Evolutionary conservation across 1,284 basidiomycete species (phyloP).

Genomic region (Apiotrichum laibachii): DNA sequence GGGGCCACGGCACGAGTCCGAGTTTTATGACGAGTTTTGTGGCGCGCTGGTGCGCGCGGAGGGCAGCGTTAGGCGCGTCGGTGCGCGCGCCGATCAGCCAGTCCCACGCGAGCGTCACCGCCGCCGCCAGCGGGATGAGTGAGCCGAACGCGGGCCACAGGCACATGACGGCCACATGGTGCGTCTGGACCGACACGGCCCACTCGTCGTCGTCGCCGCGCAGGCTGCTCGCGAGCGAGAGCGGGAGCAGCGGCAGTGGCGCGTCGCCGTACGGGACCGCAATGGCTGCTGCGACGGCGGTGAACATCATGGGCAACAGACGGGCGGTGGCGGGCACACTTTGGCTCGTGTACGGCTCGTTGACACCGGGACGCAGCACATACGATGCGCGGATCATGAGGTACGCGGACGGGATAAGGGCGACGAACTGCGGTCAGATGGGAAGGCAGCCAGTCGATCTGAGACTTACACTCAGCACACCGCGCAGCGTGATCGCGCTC

Average conservation of each 20-base stretch:
- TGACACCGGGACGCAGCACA: constrained; percentile 11
- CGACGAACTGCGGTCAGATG: neutral
- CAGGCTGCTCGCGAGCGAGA: constrained; percentile 15
- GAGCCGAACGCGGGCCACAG: constrained; percentile 11
- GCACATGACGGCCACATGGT: constrained; percentile 17
- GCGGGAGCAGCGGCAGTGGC: constrained; percentile 17
- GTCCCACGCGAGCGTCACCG: constrained; percentile 13
- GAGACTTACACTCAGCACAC: neutral
- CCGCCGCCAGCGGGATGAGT: constrained; percentile 9
- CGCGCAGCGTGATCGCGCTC: neutral
- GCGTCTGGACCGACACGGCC: constrained; percentile 21
- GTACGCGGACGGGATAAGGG: constrained; percentile 13
- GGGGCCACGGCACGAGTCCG: constrained; percentile 1
- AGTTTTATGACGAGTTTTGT: neutral
- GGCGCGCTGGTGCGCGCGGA: constrained; percentile 12
- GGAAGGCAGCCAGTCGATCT: no score
- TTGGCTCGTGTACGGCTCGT: constrained; percentile 2
- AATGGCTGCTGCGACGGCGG: constrained; percentile 12
- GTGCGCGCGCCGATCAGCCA: constrained; percentile 18
- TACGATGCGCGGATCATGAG: constrained; percentile 17
- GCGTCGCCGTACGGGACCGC: constrained; percentile 14
- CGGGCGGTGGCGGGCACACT: constrained; percentile 17
- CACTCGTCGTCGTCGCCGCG: constrained; percentile 27
- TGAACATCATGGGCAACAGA: constrained; percentile 18
- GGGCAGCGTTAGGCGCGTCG: constrained; percentile 14